Evolutionary conservation across 352 stramenopile genomes (phyloP).

Genomic region (Achlya hypogyna): DNA sequence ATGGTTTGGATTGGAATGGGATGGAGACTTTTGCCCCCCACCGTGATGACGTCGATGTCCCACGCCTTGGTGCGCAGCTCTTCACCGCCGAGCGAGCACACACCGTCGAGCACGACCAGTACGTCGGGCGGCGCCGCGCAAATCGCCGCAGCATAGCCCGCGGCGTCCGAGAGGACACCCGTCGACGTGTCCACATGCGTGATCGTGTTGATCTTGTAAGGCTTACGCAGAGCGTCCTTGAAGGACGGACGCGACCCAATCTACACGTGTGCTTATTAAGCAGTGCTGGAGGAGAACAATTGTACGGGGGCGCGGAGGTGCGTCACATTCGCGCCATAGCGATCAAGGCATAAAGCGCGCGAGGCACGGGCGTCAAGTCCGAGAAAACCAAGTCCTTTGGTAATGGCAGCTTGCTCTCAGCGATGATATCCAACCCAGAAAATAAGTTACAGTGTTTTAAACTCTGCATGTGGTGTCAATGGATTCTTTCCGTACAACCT

Average conservation of each 20-base stretch:
- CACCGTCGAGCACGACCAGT: conserved; percentile 57
- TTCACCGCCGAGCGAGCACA: conserved; percentile 59
- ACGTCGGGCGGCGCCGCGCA: conserved; percentile 48
- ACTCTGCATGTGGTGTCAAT: too few relatives aligned
- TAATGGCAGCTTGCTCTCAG: too few relatives aligned
- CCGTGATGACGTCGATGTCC: conserved; percentile 69
- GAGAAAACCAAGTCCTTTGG: too few relatives aligned
- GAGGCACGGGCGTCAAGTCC: too few relatives aligned
- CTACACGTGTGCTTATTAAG: conserved; percentile 20
- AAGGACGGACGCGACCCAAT: conserved; percentile 48
- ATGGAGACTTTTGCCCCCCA: conserved; percentile 71
- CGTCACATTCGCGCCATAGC: conserved; percentile 55
- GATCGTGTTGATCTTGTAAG: conserved; percentile 63
- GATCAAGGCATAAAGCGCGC: conserved; percentile 55
- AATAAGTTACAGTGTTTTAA: too few relatives aligned
- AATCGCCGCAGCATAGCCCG: conserved; percentile 45
- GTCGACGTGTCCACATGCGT: conserved; percentile 75
- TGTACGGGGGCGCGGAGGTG: conserved; percentile 39
- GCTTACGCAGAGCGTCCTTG: conserved; percentile 30
- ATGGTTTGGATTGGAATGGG: too few relatives aligned
- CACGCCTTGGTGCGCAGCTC: conserved; percentile 74
- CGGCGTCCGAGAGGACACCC: conserved; percentile 48
- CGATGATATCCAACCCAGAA: too few relatives aligned
- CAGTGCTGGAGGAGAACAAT: not conserved
- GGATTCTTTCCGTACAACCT: too few relatives aligned